These are phyloP conservation scores for Aristolochia californica DNA, from an alignment of 164 flowering plant species.

Conservation along the genomic window DNA sequence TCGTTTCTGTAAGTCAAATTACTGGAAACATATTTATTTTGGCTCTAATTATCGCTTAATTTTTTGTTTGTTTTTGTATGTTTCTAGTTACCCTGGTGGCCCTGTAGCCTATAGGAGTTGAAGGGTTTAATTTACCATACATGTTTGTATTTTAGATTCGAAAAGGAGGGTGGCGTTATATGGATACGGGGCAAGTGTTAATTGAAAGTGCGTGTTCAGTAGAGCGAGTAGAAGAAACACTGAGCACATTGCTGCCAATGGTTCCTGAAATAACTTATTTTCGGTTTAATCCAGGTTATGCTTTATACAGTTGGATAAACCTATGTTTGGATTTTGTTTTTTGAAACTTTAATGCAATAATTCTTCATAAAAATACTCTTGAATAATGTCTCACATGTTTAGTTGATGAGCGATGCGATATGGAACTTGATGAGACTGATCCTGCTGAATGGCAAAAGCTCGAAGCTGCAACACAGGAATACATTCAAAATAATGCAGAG, in stretches of 20 bases:
- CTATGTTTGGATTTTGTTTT: not conserved
- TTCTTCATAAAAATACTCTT: too few relatives aligned
- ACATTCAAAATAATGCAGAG: slow-evolving; percentile 18
- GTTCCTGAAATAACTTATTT: slow-evolving; percentile 88
- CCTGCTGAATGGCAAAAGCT: slow-evolving; percentile 28
- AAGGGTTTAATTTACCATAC: not conserved
- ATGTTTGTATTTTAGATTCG: slow-evolving; percentile 38
- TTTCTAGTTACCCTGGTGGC: too few relatives aligned
- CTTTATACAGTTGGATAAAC: not conserved
- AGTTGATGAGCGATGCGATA: slow-evolving; percentile 98
- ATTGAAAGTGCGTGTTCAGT: slow-evolving; percentile 98
- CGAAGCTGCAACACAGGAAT: slow-evolving; percentile 31
- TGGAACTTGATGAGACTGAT: slow-evolving; percentile 58
- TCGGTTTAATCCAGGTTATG: slow-evolving; percentile 89
- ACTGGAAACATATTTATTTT: too few relatives aligned
- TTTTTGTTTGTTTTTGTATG: too few relatives aligned
- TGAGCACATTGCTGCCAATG: slow-evolving; percentile 78
- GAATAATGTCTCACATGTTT: slow-evolving; percentile 1
- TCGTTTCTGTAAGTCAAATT: not conserved
- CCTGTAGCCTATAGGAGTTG: not conserved
- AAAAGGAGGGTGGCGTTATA: slow-evolving; percentile 95
- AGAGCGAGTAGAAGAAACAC: slow-evolving; percentile 94
- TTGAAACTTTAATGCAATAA: not conserved
- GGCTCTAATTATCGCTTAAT: too few relatives aligned
- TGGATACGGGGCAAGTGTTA: slow-evolving; percentile 96